Conservation (phyloP, 164 flowering plant genomes). For the Macadamia integrifolia region DNA sequence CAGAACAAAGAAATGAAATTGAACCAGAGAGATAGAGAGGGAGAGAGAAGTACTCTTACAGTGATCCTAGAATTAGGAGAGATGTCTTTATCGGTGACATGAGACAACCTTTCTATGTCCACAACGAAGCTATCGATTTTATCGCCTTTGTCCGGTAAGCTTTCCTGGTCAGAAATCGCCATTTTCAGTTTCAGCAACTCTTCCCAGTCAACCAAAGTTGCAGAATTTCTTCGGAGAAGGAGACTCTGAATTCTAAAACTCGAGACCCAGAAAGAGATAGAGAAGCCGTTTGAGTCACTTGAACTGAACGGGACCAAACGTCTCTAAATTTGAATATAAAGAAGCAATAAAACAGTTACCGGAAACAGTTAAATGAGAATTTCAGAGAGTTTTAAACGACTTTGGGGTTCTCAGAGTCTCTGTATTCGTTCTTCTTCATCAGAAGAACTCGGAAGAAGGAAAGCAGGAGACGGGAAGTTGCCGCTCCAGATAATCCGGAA, state of each 20-base stretch:
- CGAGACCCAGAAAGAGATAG: background rate
- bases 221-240: conserved; percentile 3
- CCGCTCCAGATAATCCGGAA: background rate
- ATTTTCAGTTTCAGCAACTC: conserved; percentile 5
- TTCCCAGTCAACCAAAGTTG: conserved; percentile 17
- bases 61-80: conserved; percentile 41
- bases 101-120: conserved; percentile 47
- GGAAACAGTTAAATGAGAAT: background rate
- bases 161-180: conserved; percentile 31
- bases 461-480: background rate
- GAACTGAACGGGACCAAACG: no score
- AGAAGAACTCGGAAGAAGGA: background rate
- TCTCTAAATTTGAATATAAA: background rate
- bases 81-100: conserved; percentile 25
- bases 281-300: background rate
- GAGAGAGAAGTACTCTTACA: conserved; percentile 25
- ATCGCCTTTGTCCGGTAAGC: conserved; percentile 17
- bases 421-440: background rate
- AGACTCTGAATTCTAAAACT: conserved; percentile 10
- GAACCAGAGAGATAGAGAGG: background rate
- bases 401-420: background rate
- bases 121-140: conserved; percentile 46
- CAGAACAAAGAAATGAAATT: background rate
- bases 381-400: background rate
- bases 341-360: conserved; percentile 11